A percentile compares a stretch with the other conserved stretches of the same genome.
Conservation (phyloP, 2,329 filamentous ascomycete genomes). For the Ophiostoma ips region DNA sequence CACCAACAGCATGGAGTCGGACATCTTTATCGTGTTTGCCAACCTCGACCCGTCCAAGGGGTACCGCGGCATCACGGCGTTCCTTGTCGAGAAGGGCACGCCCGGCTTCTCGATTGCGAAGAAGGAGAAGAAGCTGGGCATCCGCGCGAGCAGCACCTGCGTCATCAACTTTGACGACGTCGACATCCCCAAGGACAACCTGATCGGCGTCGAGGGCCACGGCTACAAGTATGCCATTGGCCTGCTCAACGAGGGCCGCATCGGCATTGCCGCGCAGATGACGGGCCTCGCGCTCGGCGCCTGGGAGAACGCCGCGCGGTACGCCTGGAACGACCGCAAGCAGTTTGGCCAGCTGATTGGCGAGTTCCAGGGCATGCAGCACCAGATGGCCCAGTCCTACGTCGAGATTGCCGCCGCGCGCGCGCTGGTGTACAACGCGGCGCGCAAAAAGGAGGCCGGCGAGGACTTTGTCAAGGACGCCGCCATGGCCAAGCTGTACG, state of each 20-base stretch:
- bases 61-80: constrained; percentile 94
- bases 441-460: constrained; percentile 94
- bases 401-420: constrained; percentile 85
- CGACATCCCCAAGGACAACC: constrained; percentile 71
- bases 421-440: constrained; percentile 87
- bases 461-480: constrained; percentile 91
- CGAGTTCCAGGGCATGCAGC: constrained; percentile 98
- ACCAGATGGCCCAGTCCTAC: constrained; percentile 93
- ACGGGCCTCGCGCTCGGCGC: constrained; percentile 88
- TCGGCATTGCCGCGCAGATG: constrained; percentile 98
- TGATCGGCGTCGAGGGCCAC: constrained; percentile 77
- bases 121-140: constrained; percentile 99
- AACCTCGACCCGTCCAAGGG: constrained; percentile 86
- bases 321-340: constrained; percentile 96
- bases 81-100: constrained; percentile 80
- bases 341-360: constrained; percentile 91
- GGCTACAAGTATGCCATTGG: constrained; percentile 98
- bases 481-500: constrained; percentile 94
- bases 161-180: constrained; percentile 97
- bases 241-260: constrained; percentile 88
- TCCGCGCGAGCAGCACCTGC: constrained; percentile 89
- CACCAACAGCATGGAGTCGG: constrained; percentile 88
- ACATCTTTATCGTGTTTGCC: constrained; percentile 95
- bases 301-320: constrained; percentile 85
- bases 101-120: constrained; percentile 91